A percentile compares a stretch with the other conserved stretches of the same genome.
phyloP scores from a whole-genome alignment of 2,329 filamentous ascomycete species.

The Byssothecium circinans region DNA sequence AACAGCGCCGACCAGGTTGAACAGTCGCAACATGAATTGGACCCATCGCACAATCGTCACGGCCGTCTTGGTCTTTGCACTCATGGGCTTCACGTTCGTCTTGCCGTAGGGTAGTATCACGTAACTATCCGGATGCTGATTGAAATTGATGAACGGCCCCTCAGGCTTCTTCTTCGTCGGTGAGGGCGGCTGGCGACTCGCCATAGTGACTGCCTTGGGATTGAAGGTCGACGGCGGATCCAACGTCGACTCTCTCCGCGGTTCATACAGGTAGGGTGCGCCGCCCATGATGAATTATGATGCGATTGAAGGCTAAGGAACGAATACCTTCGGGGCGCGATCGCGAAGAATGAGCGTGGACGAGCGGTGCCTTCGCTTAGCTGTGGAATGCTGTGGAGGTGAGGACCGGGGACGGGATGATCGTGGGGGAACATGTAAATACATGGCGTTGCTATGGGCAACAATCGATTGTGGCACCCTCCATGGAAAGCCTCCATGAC shows the following conservation, averaged over 20 bases:
- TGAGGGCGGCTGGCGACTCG: slow-evolving; percentile 69
- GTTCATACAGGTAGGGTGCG: slow-evolving; percentile 73
- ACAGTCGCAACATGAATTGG: slow-evolving; percentile 68
- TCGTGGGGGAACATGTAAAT: slow-evolving; percentile 33
- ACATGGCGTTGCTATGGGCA: slow-evolving; percentile 33
- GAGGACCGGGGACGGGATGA: slow-evolving; percentile 31
- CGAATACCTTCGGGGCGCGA: slow-evolving; percentile 26
- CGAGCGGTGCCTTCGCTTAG: slow-evolving; percentile 32
- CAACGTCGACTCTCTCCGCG: slow-evolving; percentile 51
- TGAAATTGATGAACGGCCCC: slow-evolving; percentile 79
- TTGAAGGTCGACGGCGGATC: slow-evolving; percentile 67
- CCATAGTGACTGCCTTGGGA: slow-evolving; percentile 80
- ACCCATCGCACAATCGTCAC: slow-evolving; percentile 69
- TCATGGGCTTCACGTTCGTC: slow-evolving; percentile 66
- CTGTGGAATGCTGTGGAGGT: slow-evolving; percentile 38
- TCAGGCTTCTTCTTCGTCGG: slow-evolving; percentile 64
- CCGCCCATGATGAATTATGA: slow-evolving; percentile 42
- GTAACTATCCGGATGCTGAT: slow-evolving; percentile 80
- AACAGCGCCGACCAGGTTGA: slow-evolving; percentile 68
- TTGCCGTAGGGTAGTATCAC: slow-evolving; percentile 65
- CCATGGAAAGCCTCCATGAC: slow-evolving; percentile 17
- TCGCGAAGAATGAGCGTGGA: slow-evolving; percentile 31
- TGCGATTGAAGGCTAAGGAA: slow-evolving; percentile 28
- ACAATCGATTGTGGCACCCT: slow-evolving; percentile 24
- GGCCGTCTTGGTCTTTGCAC: slow-evolving; percentile 66